These are phyloP conservation scores for Babesia divergens DNA, from an alignment of 169 alveolate species.

Conservation along the genomic window DNA sequence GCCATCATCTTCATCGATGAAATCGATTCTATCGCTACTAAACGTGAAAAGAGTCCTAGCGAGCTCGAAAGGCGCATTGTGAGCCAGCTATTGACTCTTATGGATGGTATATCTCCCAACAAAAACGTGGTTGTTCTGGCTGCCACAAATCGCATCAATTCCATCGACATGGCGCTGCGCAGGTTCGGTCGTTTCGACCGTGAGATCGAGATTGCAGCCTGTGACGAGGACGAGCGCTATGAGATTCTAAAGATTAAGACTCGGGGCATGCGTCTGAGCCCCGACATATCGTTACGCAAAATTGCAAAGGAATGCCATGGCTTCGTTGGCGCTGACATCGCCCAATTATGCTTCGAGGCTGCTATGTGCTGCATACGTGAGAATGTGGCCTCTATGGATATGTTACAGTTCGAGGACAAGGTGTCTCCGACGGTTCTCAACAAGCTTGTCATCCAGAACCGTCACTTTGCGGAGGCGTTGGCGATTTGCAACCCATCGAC, in stretches of 20 bases:
- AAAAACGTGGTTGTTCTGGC: slow-evolving; percentile 86
- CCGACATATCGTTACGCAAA: slow-evolving; percentile 80
- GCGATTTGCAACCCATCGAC: slow-evolving; percentile 88
- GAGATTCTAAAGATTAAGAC: slow-evolving; percentile 86
- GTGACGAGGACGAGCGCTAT: slow-evolving; percentile 85
- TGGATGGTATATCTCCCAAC: slow-evolving; percentile 78
- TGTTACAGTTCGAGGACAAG: slow-evolving; percentile 53
- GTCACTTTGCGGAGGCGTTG: slow-evolving; percentile 82
- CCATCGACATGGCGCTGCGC: slow-evolving; percentile 88
- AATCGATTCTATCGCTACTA: slow-evolving; percentile 87
- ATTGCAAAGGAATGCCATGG: slow-evolving; percentile 91
- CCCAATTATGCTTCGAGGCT: slow-evolving; percentile 87
- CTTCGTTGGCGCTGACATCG: slow-evolving; percentile 89
- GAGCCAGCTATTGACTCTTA: slow-evolving; percentile 81
- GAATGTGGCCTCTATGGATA: slow-evolving; percentile 49
- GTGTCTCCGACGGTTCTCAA: slow-evolving; percentile 66
- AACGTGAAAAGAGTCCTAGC: slow-evolving; percentile 77
- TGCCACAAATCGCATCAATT: slow-evolving; percentile 88
- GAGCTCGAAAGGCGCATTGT: slow-evolving; percentile 79
- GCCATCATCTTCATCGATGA: slow-evolving; percentile 89
- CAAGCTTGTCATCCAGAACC: slow-evolving; percentile 69
- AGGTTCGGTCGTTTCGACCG: slow-evolving; percentile 85
- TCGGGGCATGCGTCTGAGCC: slow-evolving; percentile 77
- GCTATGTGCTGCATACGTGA: slow-evolving; percentile 80
- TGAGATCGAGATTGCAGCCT: slow-evolving; percentile 82